These are phyloP conservation scores for Kalmusia sp. DNA, from an alignment of 2,329 filamentous ascomycete species.

Conservation along the genomic window DNA sequence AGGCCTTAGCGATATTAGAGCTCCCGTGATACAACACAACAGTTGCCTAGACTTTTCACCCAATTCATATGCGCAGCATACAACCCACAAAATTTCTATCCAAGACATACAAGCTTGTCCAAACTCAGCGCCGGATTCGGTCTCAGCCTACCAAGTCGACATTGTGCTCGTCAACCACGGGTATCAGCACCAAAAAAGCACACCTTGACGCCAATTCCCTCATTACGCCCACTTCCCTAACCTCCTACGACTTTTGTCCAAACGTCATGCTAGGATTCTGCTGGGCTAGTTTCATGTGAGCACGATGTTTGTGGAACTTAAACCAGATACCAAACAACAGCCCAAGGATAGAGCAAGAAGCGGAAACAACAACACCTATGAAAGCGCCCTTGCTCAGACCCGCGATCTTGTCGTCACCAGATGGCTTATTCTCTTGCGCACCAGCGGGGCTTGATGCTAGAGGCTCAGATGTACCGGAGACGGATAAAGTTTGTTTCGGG, in stretches of 20 bases:
- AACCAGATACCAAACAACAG: constrained; percentile 19
- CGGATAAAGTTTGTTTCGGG: not conserved
- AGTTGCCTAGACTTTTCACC: no score
- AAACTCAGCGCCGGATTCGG: no score
- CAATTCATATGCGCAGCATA: no score
- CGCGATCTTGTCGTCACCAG: constrained; percentile 16
- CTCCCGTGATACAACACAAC: no score
- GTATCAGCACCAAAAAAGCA: no score
- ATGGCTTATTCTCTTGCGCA: not conserved
- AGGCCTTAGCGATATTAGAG: no score
- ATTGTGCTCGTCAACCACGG: no score
- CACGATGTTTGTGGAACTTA: constrained; percentile 23
- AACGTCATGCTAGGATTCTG: not conserved
- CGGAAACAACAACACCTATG: constrained; percentile 20
- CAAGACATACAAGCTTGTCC: no score
- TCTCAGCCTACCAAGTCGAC: no score
- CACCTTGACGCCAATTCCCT: no score
- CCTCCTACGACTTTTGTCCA: not conserved
- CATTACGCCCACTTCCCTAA: no score
- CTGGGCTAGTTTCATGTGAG: constrained; percentile 10
- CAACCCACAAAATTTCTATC: no score
- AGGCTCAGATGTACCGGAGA: not conserved
- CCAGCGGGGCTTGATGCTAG: not conserved
- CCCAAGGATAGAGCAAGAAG: constrained; percentile 16
- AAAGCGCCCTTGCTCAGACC: constrained; percentile 21